Evolutionary conservation across 1,284 basidiomycete genomes (phyloP).

Genomic region (Trichosporon faecale): DNA sequence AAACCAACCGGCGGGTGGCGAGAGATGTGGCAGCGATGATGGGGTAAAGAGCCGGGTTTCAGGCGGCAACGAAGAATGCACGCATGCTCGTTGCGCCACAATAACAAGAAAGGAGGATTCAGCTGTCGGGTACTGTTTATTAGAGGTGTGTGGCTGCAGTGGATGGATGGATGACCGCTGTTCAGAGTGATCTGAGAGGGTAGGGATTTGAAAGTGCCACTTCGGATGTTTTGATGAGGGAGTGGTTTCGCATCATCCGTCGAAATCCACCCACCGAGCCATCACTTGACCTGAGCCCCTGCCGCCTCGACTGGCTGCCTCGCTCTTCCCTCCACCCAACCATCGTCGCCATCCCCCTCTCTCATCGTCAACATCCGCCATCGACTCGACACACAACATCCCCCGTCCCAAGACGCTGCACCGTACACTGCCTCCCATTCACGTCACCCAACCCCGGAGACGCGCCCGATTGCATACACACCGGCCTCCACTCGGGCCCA

Average conservation of each 20-base stretch:
- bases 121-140: background rate
- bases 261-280: background rate
- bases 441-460: background rate
- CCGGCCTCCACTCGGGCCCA: background rate
- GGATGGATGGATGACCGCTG: background rate
- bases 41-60: background rate
- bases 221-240: constrained; percentile 5
- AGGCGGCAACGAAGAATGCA: background rate
- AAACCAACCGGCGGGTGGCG: background rate
- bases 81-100: background rate
- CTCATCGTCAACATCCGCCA: background rate
- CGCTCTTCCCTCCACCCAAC: background rate
- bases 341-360: background rate
- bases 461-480: background rate
- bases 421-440: too few species aligned
- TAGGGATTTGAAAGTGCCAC: background rate
- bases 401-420: too few species aligned
- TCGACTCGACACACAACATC: background rate
- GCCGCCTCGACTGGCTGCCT: background rate
- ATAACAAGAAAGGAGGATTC: background rate
- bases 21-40: background rate
- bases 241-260: constrained; percentile 2
- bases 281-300: background rate
- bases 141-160: background rate
- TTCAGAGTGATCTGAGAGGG: background rate